Evolutionary conservation across 2,329 filamentous ascomycete genomes (phyloP).

Genomic region (Diaporthe capsici): DNA sequence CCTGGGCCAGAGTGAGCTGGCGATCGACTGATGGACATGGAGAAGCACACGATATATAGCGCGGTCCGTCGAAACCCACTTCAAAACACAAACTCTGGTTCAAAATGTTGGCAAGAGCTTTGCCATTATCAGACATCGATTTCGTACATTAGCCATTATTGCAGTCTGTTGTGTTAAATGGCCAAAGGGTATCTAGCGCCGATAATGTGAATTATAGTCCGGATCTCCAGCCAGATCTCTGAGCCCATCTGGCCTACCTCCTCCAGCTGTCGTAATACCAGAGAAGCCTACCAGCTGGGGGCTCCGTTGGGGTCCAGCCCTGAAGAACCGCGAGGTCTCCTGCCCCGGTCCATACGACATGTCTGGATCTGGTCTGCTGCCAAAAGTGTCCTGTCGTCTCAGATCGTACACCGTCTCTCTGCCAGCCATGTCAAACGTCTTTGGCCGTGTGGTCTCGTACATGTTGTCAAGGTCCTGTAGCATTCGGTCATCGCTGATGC

Average conservation of each 20-base stretch:
- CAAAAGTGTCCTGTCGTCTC: not conserved
- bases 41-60: too few relatives aligned
- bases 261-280: not conserved
- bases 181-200: not conserved
- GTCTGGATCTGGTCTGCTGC: slow-evolving; percentile 4
- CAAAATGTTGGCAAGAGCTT: not conserved
- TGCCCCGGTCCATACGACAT: slow-evolving; percentile 27
- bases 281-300: slow-evolving; percentile 18
- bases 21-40: too few relatives aligned
- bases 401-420: slow-evolving; percentile 11
- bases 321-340: slow-evolving; percentile 24
- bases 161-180: not conserved
- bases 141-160: not conserved
- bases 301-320: slow-evolving; percentile 33
- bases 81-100: not conserved
- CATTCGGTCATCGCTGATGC: slow-evolving; percentile 34
- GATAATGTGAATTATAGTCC: slow-evolving; percentile 12
- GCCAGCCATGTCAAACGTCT: slow-evolving; percentile 25
- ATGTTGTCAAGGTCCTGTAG: slow-evolving; percentile 24
- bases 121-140: not conserved
- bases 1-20: not conserved
- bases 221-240: slow-evolving; percentile 11
- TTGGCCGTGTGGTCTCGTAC: slow-evolving; percentile 20
- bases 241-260: not conserved
- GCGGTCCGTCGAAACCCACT: not conserved